Evolutionary conservation across 148 eudicot species (phyloP).

Genomic region (Limonium bicolor): DNA sequence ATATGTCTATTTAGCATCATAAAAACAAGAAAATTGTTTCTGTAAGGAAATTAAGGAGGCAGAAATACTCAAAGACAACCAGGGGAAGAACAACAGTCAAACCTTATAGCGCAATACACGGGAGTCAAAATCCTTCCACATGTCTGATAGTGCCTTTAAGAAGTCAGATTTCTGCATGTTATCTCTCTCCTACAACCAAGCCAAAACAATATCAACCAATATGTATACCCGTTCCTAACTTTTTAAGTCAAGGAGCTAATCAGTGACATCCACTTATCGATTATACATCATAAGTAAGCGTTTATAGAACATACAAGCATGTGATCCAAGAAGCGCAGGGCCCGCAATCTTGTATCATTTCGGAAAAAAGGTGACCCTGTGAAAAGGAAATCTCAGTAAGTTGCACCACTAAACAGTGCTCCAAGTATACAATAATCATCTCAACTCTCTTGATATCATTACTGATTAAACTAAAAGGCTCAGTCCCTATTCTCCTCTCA

Average conservation of each 20-base stretch:
- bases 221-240: neutral
- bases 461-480: no score
- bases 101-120: conserved; percentile 98
- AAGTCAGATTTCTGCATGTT: conserved; percentile 98
- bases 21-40: neutral
- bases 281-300: conserved; percentile 4
- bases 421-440: neutral
- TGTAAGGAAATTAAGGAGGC: neutral
- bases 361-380: conserved; percentile 89
- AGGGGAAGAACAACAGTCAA: conserved; percentile 13
- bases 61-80: neutral
- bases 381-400: conserved; percentile 1
- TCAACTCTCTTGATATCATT: no score
- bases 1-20: neutral
- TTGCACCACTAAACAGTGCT: neutral
- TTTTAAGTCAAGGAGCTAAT: no score
- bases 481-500: no score
- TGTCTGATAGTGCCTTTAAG: conserved; percentile 78
- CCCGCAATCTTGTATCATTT: conserved; percentile 94
- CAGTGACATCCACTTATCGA: no score
- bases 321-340: conserved; percentile 98
- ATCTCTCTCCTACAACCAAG: conserved; percentile 68
- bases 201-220: conserved; percentile 1
- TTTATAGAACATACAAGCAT: conserved; percentile 62
- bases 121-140: conserved; percentile 99